Percentiles rank a stretch among this genome's conserved stretches.
phyloP scores from a whole-genome alignment of 805 yeast genomes.

The Kodamaea hsintzibuensis region DNA sequence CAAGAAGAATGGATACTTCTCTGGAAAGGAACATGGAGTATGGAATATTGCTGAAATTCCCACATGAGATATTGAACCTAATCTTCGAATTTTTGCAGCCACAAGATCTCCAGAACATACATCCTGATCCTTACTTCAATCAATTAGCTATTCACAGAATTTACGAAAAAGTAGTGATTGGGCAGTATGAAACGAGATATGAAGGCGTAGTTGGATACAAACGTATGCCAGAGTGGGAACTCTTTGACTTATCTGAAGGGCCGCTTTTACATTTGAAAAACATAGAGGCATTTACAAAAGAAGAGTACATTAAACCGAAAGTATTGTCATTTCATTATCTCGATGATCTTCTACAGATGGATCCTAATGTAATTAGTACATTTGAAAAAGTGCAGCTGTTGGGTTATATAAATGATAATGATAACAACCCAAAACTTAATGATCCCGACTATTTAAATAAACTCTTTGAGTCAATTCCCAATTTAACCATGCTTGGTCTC shows the following conservation, averaged over 20 bases:
- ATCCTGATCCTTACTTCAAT: neutral
- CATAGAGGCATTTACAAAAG: neutral
- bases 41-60: neutral
- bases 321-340: neutral
- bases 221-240: no score
- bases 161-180: neutral
- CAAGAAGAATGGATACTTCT: no score
- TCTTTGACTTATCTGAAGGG: no score
- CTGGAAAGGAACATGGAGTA: no score
- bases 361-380: neutral
- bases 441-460: no score
- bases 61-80: neutral
- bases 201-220: neutral
- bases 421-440: no score
- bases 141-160: neutral
- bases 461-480: neutral
- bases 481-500: neutral
- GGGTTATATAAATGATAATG: neutral
- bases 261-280: no score
- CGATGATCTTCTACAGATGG: neutral
- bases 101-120: neutral
- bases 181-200: neutral
- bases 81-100: neutral
- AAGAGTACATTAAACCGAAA: neutral
- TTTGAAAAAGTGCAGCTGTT: neutral